Evolutionary conservation across 2,329 filamentous ascomycete genomes (phyloP).

Genomic region (Cladosporium oxysporum): DNA sequence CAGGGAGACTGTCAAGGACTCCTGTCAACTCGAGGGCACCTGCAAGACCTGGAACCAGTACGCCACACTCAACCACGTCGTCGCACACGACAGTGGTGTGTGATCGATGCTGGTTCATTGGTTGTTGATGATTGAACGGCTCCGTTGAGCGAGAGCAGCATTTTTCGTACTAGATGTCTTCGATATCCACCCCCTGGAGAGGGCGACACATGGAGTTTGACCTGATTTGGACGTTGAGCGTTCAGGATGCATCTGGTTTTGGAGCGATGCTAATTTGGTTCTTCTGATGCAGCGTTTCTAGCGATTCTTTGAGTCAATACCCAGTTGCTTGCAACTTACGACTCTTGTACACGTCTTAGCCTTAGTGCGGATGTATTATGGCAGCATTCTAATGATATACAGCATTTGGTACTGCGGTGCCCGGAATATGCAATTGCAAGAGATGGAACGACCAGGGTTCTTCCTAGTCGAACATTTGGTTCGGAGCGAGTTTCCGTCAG

Average conservation of each 20-base stretch:
- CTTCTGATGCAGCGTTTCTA: constrained; percentile 13
- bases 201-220: background rate
- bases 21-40: constrained; percentile 27
- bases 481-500: background rate
- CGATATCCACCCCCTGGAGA: constrained; percentile 4
- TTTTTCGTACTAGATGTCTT: constrained; percentile 15
- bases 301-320: background rate
- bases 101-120: constrained; percentile 15
- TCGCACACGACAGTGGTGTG: constrained; percentile 27
- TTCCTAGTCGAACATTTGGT: background rate
- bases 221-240: background rate
- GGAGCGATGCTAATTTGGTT: background rate
- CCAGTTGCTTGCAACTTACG: background rate
- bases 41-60: constrained; percentile 30
- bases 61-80: constrained; percentile 23
- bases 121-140: background rate
- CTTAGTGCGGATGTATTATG: constrained; percentile 19
- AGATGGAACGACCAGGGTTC: background rate
- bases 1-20: constrained; percentile 31
- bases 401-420: background rate
- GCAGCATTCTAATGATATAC: constrained; percentile 11
- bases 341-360: constrained; percentile 16
- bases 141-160: constrained; percentile 3
- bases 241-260: background rate
- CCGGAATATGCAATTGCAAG: background rate